Base-by-base conservation (phyloP, 371 early-diverging fungal species). In the Syncephalis plumigaleata region DNA sequence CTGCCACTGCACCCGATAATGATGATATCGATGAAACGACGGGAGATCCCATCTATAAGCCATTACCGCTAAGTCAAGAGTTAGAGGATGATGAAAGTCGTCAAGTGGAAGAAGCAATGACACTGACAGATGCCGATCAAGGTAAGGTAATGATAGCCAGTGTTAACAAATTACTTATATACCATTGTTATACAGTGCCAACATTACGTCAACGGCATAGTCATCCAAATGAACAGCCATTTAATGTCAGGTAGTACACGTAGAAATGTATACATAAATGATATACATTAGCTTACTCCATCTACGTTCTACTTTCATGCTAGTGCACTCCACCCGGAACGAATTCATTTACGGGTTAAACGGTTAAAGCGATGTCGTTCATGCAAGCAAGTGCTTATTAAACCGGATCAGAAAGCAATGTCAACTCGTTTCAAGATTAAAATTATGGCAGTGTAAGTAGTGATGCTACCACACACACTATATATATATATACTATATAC, bases 351-450 rank as follows among this genome's bases (percentile, higher is more conserved):
- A 24, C 73, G 84, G 17, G 85, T 84, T 51, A 90, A 90, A 56
- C 73, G 80, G 36, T 68, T 86, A 1, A 84, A 85, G 46, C 75
- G 89, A 38, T 94, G 94, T 54, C 72, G 84, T 17, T 61, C 70
- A 3, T 94, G 94, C 61, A 78, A 84, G 20, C 84, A 88, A 49
- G 80, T 89, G 26, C 59, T 94, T 18, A 80, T 88, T 52, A 89
- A 87, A 56, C 92, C 92, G 0, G 91, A 91, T 45, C 81, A 80
- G 55, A 91, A 90, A 54, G 87, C 91, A 0, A 86, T 87, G 51
- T 69, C 77, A 15, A 81, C 81, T 1, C 66, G 76, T 45, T 91
- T 90, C 65, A 84, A 82, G 55, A 84, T 90, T 55, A 86, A 87
- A 59, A 69, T 81, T 46, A 75, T 82, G 31, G 91, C 91, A 2